These are phyloP conservation scores for Phialemoniopsis sp. DNA, from an alignment of 2,329 filamentous ascomycete genomes.

Conservation along the genomic window DNA sequence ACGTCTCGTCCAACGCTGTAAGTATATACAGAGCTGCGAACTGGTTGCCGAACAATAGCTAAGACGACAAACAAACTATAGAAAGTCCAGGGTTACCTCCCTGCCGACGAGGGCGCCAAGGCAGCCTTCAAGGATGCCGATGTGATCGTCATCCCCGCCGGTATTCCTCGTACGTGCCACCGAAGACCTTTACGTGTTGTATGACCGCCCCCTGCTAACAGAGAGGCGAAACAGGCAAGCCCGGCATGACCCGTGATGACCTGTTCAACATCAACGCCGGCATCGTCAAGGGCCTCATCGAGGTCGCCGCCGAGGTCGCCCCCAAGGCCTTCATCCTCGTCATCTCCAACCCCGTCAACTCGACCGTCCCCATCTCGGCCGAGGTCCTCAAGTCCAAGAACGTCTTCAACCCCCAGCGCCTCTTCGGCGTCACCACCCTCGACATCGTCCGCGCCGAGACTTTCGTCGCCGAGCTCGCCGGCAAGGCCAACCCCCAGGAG, in stretches of 20 bases:
- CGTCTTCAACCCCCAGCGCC: slow-evolving; percentile 91
- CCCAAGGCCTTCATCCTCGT: slow-evolving; percentile 94
- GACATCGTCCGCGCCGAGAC: slow-evolving; percentile 98
- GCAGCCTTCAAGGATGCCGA: slow-evolving; percentile 87
- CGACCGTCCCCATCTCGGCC: slow-evolving; percentile 93
- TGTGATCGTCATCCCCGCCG: slow-evolving; percentile 94
- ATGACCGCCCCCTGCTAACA: no score
- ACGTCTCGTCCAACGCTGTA: slow-evolving; percentile 88
- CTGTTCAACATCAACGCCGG: slow-evolving; percentile 99
- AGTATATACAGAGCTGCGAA: slow-evolving; percentile 22
- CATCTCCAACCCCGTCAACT: slow-evolving; percentile 99
- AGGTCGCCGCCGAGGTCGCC: slow-evolving; percentile 80
- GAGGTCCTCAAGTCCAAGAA: slow-evolving; percentile 92
- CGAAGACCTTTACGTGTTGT: neutral
- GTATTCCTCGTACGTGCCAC: slow-evolving; percentile 77
- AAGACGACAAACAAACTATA: slow-evolving; percentile 25
- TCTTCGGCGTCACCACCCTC: slow-evolving; percentile 98
- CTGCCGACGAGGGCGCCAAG: slow-evolving; percentile 81
- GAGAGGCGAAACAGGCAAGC: slow-evolving; percentile 69
- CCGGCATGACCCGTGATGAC: slow-evolving; percentile 98
- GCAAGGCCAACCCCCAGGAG: slow-evolving; percentile 77
- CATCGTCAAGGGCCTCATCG: slow-evolving; percentile 91
- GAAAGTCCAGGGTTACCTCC: slow-evolving; percentile 87
- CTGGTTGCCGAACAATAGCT: slow-evolving; percentile 3
- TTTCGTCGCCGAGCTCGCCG: slow-evolving; percentile 82